Evolutionary conservation across 2,329 filamentous ascomycete species (phyloP), one percentile per base, ranked within the genome.

Genomic region (Cytospora piceae): DNA sequence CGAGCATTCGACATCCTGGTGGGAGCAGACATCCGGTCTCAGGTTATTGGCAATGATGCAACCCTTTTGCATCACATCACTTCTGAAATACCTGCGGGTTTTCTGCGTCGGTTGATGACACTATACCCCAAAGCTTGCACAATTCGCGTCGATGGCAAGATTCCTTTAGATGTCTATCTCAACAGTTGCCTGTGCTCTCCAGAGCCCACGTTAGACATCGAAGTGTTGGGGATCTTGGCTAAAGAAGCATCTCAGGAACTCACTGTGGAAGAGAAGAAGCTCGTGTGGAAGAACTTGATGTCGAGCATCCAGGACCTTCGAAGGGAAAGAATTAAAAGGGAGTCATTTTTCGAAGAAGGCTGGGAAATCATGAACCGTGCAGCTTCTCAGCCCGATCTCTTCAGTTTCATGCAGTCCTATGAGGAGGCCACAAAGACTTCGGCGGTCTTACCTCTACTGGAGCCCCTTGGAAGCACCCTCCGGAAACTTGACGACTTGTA

Each of bases 31-130:
- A 7, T 51, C 9, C 5, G 1, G 4, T 24, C 29, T 4, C 20
- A 24, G 1, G 3, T 0, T n/a, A 8, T 15, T 5, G 20, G 7
- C 6, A n/a, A 1, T 15, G n/a, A 11, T 0, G 12, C 12, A 37
- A 17, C 57, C 1, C 42, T 51, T 1, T 1, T 59, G 11, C 29
- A 59, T 24, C 12, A 34, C 0, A 4, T 51, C 6, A 31, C 39
- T 1, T 24, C 20, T 1, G 27, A 51, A 12, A 52, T 31, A 11
- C 17, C 39, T n/a, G 24, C 32, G 1, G 20, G 20, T 5, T 51
- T 59, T 4, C 12, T 37, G 3, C 12, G 20, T 51, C 29, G 51
- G 0, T 12, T 59, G 42, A 5, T 37, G 12, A 7, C 1, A 3
- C 11, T 59, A 37, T 20, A 20, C 6, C 29, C 29, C 1, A 0